Percentiles rank a stretch among this genome's conserved stretches.
phyloP scores from a whole-genome alignment of 2,329 filamentous ascomycete species.

The Rhinocladiella mackenziei region DNA sequence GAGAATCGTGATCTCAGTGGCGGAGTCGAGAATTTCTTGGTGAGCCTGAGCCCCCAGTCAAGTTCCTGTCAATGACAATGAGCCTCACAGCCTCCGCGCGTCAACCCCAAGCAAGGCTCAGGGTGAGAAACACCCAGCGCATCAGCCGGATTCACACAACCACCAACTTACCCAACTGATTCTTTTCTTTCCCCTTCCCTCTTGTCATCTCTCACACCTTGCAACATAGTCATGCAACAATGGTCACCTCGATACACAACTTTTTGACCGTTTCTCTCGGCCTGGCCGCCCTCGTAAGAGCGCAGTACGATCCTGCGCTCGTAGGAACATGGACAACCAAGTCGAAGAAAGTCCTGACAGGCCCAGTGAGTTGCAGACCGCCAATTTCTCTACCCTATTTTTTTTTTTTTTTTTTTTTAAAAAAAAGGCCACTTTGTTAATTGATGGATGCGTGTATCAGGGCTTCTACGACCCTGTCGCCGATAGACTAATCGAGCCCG shows the following conservation, averaged over 20 bases:
- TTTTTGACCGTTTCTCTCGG: conserved; percentile 16
- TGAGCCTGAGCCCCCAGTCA: too few species aligned
- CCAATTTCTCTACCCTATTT: too few species aligned
- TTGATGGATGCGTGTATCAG: conserved; percentile 38
- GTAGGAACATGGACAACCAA: conserved; percentile 72
- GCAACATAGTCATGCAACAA: conserved; percentile 20
- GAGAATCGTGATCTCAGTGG: too few species aligned
- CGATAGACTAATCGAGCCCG: conserved; percentile 63
- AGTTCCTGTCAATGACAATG: too few species aligned
- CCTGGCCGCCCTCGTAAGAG: conserved; percentile 18
- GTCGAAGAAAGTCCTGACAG: conserved; percentile 64
- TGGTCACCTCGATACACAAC: conserved; percentile 22
- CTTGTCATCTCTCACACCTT: not conserved
- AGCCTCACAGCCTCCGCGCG: too few species aligned
- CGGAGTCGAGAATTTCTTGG: too few species aligned
- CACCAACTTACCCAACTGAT: conserved; percentile 2
- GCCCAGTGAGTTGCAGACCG: conserved; percentile 53
- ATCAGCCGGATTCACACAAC: conserved; percentile 11
- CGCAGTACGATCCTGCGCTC: conserved; percentile 40
- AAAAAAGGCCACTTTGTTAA: not conserved
- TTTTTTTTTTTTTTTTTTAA: not conserved
- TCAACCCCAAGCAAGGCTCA: too few species aligned
- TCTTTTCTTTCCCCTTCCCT: conserved; percentile 6
- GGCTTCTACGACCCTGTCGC: conserved; percentile 65
- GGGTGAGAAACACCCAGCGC: too few species aligned